phyloP scores from a whole-genome alignment of 1,284 basidiomycete genomes.

The Serendipita sp. region DNA sequence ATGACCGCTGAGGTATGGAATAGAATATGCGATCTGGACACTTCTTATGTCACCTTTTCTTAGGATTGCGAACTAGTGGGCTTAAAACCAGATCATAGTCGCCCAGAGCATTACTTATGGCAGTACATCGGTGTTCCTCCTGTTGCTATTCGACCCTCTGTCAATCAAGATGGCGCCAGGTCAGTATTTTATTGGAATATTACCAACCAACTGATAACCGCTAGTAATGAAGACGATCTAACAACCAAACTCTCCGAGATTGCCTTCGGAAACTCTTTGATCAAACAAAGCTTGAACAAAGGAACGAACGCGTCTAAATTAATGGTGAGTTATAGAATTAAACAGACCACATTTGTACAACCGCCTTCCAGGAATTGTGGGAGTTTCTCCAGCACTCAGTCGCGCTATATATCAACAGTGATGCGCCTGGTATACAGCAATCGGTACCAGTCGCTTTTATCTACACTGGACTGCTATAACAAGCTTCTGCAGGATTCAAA shows the following conservation, averaged over 20 bases:
- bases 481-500: constrained; percentile 46
- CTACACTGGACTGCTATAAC: not conserved
- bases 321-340: constrained; percentile 43
- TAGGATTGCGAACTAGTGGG: constrained; percentile 93
- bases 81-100: constrained; percentile 73
- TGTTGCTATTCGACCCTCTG: constrained; percentile 93
- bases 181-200: constrained; percentile 14
- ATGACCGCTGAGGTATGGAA: constrained; percentile 75
- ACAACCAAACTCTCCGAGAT: constrained; percentile 98
- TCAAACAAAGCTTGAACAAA: constrained; percentile 80
- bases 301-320: constrained; percentile 80
- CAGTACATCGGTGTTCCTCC: constrained; percentile 98
- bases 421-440: constrained; percentile 83
- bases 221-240: constrained; percentile 92
- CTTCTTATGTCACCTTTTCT: not conserved
- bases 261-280: constrained; percentile 85
- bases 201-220: not conserved
- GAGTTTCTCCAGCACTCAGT: constrained; percentile 90
- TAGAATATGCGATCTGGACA: not conserved
- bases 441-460: constrained; percentile 21
- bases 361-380: constrained; percentile 74
- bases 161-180: constrained; percentile 86
- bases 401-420: constrained; percentile 98
- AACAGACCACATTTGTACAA: not conserved
- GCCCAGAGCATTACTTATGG: constrained; percentile 98